Percentiles rank a stretch among this genome's conserved stretches.
Conservation (phyloP, 169 alveolate species). For the Eimeria necatrix region DNA sequence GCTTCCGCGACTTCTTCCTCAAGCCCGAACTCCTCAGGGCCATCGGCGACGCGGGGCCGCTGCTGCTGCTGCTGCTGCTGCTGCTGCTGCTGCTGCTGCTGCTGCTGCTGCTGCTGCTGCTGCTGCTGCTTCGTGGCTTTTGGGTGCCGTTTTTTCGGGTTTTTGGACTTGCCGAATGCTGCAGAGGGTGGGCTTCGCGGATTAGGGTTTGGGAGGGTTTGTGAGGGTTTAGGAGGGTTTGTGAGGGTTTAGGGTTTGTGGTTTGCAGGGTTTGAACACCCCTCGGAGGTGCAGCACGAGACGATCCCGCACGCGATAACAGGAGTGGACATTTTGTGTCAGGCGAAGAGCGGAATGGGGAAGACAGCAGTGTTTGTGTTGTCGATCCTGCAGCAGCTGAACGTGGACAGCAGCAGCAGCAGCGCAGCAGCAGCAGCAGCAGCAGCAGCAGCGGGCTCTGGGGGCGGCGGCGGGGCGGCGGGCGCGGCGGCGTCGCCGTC, state of each 20-base stretch:
- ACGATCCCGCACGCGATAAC: slow-evolving; percentile 99
- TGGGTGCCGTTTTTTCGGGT: too few relatives aligned
- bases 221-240: too few relatives aligned
- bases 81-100: too few relatives aligned
- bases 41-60: slow-evolving; percentile 96
- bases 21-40: slow-evolving; percentile 98
- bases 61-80: too few relatives aligned
- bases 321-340: slow-evolving; percentile 99
- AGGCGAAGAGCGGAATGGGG: slow-evolving; percentile 99
- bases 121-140: not conserved
- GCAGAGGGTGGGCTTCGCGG: too few relatives aligned
- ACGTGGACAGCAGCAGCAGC: slow-evolving; percentile 91
- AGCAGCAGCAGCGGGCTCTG: slow-evolving; percentile 14
- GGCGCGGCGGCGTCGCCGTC: slow-evolving; percentile 83
- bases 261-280: slow-evolving; percentile 98
- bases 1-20: slow-evolving; percentile 96
- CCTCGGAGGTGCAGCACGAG: slow-evolving; percentile 99
- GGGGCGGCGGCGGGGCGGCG: slow-evolving; percentile 81
- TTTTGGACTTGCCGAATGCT: too few relatives aligned
- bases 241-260: too few relatives aligned
- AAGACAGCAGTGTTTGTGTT: slow-evolving; percentile 99
- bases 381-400: slow-evolving; percentile 97
- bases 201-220: too few relatives aligned
- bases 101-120: not conserved
- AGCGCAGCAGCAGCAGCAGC: not conserved